These are phyloP conservation scores for Geotrichum citri-aurantii DNA, from an alignment of 1,139 yeast species.

Conservation along the genomic window DNA sequence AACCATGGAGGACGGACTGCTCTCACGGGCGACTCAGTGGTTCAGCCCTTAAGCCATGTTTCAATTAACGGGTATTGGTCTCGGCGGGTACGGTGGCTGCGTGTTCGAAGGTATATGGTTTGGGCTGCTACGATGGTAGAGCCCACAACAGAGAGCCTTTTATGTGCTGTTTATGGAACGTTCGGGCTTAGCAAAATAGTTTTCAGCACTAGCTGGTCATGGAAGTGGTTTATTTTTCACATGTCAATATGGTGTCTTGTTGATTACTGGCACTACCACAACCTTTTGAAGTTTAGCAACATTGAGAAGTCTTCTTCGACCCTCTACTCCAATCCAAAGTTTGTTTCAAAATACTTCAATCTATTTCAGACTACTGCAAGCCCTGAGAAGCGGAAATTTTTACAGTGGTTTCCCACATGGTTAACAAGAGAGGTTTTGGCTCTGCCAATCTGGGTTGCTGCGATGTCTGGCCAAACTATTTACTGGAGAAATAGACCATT, in stretches of 20 bases:
- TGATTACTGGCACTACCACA: constrained; percentile 57
- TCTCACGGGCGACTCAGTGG: constrained; percentile 69
- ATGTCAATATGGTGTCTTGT: constrained; percentile 55
- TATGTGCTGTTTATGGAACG: constrained; percentile 61
- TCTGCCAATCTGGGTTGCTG: constrained; percentile 75
- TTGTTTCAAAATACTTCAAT: constrained; percentile 29
- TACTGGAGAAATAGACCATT: constrained; percentile 83
- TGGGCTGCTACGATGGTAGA: constrained; percentile 75
- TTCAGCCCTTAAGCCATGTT: constrained; percentile 64
- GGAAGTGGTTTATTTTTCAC: constrained; percentile 46
- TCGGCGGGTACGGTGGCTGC: constrained; percentile 74
- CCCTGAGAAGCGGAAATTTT: constrained; percentile 13
- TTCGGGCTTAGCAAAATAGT: constrained; percentile 51
- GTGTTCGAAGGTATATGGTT: constrained; percentile 87
- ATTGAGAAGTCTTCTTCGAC: constrained; percentile 14
- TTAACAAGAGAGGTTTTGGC: constrained; percentile 64
- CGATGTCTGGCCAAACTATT: constrained; percentile 71
- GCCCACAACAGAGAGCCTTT: constrained; percentile 75
- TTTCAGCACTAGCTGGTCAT: constrained; percentile 19
- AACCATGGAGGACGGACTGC: constrained; percentile 48
- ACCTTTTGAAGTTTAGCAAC: constrained; percentile 38
- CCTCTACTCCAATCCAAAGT: constrained; percentile 27
- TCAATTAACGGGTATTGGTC: constrained; percentile 49
- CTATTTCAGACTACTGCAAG: constrained; percentile 17
- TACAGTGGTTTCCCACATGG: constrained; percentile 52